Conservation (phyloP, 192 early-diverging fungal species). For the Umbelopsis vinacea region DNA sequence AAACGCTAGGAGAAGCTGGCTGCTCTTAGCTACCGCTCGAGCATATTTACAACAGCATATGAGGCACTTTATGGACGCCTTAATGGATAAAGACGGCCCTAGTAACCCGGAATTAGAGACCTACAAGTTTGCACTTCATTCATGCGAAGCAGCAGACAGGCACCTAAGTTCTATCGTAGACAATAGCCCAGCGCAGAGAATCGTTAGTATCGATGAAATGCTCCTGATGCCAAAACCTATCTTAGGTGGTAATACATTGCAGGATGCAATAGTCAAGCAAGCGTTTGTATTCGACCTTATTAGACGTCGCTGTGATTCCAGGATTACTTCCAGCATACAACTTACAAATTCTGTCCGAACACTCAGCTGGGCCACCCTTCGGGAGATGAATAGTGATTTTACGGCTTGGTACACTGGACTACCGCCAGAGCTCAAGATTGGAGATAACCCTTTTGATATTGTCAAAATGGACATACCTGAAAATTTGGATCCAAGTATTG, state of each 20-base stretch:
- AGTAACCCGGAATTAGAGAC: slow-evolving; percentile 7
- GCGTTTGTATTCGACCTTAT: not conserved
- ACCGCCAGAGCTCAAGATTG: not conserved
- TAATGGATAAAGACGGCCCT: not conserved
- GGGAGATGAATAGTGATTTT: not conserved
- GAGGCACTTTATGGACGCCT: not conserved
- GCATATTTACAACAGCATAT: slow-evolving; percentile 1
- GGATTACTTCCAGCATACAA: not conserved
- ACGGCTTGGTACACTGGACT: not conserved
- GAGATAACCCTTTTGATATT: slow-evolving; percentile 8
- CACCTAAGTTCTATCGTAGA: not conserved
- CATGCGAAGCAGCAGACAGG: not conserved
- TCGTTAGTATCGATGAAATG: not conserved
- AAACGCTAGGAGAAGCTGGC: not conserved
- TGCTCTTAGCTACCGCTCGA: not conserved
- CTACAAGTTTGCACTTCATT: slow-evolving; percentile 12
- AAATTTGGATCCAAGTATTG: not conserved
- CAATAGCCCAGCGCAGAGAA: not conserved
- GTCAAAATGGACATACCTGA: not conserved
- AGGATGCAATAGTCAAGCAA: not conserved
- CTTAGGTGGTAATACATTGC: not conserved
- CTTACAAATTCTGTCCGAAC: not conserved
- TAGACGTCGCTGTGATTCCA: not conserved
- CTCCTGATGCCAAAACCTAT: not conserved
- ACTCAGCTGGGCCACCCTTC: not conserved